Conservation (phyloP, 331 rosid genomes). For the Spiraea crenata region DNA sequence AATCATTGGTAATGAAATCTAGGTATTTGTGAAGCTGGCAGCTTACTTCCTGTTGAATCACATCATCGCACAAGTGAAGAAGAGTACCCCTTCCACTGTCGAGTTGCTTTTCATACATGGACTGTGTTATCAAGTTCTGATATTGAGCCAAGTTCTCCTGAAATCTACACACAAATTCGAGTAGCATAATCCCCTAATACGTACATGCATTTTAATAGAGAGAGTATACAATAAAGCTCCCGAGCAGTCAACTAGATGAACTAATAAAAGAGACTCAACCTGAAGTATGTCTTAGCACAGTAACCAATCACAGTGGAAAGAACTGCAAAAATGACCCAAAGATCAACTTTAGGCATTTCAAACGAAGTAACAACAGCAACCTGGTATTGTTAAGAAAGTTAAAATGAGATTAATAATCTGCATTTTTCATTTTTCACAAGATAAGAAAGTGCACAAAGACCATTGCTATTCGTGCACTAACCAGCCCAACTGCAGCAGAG, state of each 20-base stretch:
- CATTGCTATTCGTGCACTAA: slow-evolving; percentile 36
- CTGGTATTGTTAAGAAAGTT: slow-evolving; percentile 26
- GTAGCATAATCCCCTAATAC: too few relatives aligned
- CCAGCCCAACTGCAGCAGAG: slow-evolving; percentile 94
- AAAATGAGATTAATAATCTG: too few relatives aligned
- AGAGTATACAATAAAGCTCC: too few relatives aligned
- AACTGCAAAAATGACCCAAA: slow-evolving; percentile 77
- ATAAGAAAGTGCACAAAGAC: slow-evolving; percentile 3
- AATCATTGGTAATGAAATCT: too few relatives aligned
- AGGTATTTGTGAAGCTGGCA: too few relatives aligned
- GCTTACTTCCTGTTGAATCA: slow-evolving; percentile 97
- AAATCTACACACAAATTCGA: slow-evolving; percentile 46
- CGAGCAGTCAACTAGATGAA: not conserved
- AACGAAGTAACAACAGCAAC: slow-evolving; percentile 82
- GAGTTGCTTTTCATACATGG: slow-evolving; percentile 96
- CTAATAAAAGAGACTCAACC: slow-evolving; percentile 44
- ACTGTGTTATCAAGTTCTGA: slow-evolving; percentile 93
- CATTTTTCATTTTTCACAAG: not conserved
- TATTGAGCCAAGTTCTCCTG: slow-evolving; percentile 82
- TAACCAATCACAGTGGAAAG: slow-evolving; percentile 85
- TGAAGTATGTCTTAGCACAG: slow-evolving; percentile 85
- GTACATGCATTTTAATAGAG: too few relatives aligned
- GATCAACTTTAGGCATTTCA: slow-evolving; percentile 81
- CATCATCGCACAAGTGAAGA: slow-evolving; percentile 97
- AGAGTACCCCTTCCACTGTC: slow-evolving; percentile 98